Base-by-base conservation (phyloP, 192 early-diverging fungal species). In the Lobulomyces angularis region DNA sequence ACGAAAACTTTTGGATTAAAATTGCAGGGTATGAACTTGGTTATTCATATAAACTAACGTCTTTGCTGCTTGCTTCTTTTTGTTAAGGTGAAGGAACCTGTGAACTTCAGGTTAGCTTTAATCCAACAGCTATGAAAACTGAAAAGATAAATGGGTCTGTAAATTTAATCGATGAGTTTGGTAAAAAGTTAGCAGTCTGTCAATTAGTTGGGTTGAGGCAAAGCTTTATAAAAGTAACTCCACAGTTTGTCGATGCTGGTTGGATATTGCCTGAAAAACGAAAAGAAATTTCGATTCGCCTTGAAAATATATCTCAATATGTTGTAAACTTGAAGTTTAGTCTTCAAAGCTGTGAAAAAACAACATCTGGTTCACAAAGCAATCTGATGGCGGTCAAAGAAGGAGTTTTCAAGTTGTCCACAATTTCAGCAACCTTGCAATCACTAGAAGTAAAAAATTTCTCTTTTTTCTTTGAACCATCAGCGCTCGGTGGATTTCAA, bases 71-170 rank as follows among this genome's bases (percentile, higher is more conserved):
- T n/a, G n/a, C n/a, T n/a, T n/a, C n/a, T n/a, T n/a, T n/a, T n/a
- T n/a, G n/a, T n/a, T n/a, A n/a, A n/a, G 74, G 70, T 9, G 74
- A 77, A 37, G 74, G 74, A 4, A 52, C 68, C 8, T 34, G 53
- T 19, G 59, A 73, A 40, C 59, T 77, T 29, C 8, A 24, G 4
- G 53, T 77, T 3, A 66, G 69, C 6, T 77, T 62, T 51, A 56
- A 65, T 32, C 69, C 70, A 0, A 36, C 51, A 6, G 48, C 49
- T 2, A 64, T 74, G 55, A 65, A 71, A 32, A 43, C 41, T 1
- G 59, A 64, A 11, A 26, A 35, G 21, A 48, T 67, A 19, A 63
- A 68, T 16, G 69, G 69, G 14, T 48, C 55, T 3, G 22, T 77
- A 34, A 61, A 58, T 35, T 40, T 77, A 24, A 71, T 77, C 38